Conservation (phyloP, 495 filamentous ascomycete species). For the Penicillium psychrofluorescens region DNA sequence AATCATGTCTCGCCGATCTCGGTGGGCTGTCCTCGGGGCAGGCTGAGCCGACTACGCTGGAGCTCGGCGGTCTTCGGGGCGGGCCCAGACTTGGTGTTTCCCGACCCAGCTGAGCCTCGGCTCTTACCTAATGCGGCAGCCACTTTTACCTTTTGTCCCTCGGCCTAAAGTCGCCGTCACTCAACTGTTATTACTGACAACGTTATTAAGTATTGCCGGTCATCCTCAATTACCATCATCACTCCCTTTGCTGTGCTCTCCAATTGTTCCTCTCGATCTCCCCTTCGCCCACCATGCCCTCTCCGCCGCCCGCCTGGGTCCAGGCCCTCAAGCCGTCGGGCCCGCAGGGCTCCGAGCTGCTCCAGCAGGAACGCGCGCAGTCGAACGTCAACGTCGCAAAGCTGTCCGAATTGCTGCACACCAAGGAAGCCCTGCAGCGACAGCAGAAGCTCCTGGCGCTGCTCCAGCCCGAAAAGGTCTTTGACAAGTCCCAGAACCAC, state of each 20-base stretch:
- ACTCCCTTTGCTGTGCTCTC: not conserved
- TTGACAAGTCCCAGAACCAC: slow-evolving; percentile 65
- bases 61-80: slow-evolving; percentile 10
- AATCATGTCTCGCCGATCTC: slow-evolving; percentile 1
- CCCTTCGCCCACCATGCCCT: slow-evolving; percentile 16
- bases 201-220: too few relatives aligned
- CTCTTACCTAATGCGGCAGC: slow-evolving; percentile 15
- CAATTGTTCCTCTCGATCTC: not conserved
- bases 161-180: slow-evolving; percentile 4
- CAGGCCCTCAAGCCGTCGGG: slow-evolving; percentile 53
- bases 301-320: slow-evolving; percentile 55
- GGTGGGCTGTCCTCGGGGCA: slow-evolving; percentile 10
- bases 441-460: slow-evolving; percentile 47
- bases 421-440: slow-evolving; percentile 45
- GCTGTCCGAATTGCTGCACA: slow-evolving; percentile 55
- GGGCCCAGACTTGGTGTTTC: not conserved
- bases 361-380: slow-evolving; percentile 50
- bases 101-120: slow-evolving; percentile 10
- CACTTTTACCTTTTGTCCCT: slow-evolving; percentile 1
- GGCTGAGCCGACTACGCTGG: slow-evolving; percentile 1
- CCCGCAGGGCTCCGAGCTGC: slow-evolving; percentile 54
- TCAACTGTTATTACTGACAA: too few relatives aligned
- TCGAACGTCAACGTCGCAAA: slow-evolving; percentile 52
- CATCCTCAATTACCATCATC: too few relatives aligned
- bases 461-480: slow-evolving; percentile 53